Conservation (phyloP, 805 yeast species). For the Zygoascus flipseniorum region DNA sequence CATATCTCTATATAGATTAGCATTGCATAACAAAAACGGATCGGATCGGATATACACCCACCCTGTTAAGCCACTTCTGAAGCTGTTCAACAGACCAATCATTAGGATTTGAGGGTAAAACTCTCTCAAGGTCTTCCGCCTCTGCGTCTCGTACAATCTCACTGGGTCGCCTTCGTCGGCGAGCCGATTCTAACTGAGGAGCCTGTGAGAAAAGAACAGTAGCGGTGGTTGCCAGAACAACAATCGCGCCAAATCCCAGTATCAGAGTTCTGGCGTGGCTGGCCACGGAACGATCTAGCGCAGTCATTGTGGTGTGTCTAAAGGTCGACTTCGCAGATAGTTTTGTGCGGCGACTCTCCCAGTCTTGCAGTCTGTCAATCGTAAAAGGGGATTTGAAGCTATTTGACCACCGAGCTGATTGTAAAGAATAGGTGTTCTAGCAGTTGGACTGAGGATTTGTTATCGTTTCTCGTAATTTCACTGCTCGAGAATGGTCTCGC, state of each 20-base stretch:
- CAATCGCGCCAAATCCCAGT: slow-evolving; percentile 21
- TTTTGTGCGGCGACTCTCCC: background rate
- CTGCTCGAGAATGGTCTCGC: background rate
- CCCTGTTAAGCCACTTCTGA: slow-evolving; percentile 13
- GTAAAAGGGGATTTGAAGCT: no score
- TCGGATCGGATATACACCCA: slow-evolving; percentile 5
- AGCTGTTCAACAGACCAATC: slow-evolving; percentile 17
- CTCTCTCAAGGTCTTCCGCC: slow-evolving; percentile 7
- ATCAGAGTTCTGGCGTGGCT: slow-evolving; percentile 14
- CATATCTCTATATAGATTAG: slow-evolving; percentile 10
- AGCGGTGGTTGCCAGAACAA: slow-evolving; percentile 19
- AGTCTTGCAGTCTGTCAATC: no score
- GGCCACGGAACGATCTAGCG: slow-evolving; percentile 16
- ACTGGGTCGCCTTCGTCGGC: background rate
- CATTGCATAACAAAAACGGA: background rate
- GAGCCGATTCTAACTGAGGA: background rate
- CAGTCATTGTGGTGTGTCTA: slow-evolving; percentile 10
- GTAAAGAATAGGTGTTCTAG: no score
- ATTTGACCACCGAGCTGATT: no score
- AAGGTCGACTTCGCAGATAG: background rate
- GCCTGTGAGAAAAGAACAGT: slow-evolving; percentile 1
- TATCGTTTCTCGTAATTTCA: background rate
- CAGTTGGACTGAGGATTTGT: no score
- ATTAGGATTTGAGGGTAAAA: slow-evolving; percentile 9
- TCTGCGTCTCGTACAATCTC: background rate